These are phyloP conservation scores for Botryosphaeria dothidea DNA, from an alignment of 2,329 filamentous ascomycete species.

Conservation along the genomic window DNA sequence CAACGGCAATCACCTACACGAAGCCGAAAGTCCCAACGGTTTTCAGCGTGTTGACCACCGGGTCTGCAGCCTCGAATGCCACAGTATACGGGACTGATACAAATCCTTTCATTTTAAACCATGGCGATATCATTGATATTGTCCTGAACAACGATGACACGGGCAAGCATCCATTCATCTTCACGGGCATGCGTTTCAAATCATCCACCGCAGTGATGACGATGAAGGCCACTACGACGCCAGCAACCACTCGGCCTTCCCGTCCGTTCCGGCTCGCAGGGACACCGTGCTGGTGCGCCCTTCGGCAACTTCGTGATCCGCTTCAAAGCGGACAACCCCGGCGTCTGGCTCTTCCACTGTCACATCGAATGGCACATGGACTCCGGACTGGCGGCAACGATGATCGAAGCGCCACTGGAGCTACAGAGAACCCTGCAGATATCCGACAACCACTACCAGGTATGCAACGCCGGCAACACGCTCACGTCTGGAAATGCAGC, in stretches of 20 bases:
- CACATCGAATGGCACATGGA: conserved; percentile 47
- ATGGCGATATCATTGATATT: conserved; percentile 68
- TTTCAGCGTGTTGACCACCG: conserved; percentile 70
- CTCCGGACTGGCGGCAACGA: conserved; percentile 52
- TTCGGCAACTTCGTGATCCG: conserved; percentile 56
- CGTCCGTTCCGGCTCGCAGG: conserved; percentile 43
- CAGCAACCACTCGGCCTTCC: conserved; percentile 34
- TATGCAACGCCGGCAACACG: conserved; percentile 53
- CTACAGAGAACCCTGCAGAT: conserved; percentile 57
- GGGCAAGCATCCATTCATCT: conserved; percentile 72
- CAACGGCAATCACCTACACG: conserved; percentile 77
- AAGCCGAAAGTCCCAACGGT: conserved; percentile 75
- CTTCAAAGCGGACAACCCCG: conserved; percentile 57
- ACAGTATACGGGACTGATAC: conserved; percentile 55
- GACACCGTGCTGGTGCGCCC: conserved; percentile 58
- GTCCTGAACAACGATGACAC: conserved; percentile 73
- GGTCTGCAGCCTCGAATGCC: conserved; percentile 46
- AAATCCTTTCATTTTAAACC: conserved; percentile 63
- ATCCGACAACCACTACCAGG: conserved; percentile 59
- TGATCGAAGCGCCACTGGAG: conserved; percentile 54
- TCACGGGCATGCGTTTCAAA: conserved; percentile 53
- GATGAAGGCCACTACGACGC: conserved; percentile 31
- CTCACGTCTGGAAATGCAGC: conserved; percentile 71
- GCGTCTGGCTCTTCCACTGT: conserved; percentile 29
- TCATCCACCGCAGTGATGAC: conserved; percentile 40